phyloP scores from a whole-genome alignment of 345 rosid species.

The Bretschneidera sinensis region DNA sequence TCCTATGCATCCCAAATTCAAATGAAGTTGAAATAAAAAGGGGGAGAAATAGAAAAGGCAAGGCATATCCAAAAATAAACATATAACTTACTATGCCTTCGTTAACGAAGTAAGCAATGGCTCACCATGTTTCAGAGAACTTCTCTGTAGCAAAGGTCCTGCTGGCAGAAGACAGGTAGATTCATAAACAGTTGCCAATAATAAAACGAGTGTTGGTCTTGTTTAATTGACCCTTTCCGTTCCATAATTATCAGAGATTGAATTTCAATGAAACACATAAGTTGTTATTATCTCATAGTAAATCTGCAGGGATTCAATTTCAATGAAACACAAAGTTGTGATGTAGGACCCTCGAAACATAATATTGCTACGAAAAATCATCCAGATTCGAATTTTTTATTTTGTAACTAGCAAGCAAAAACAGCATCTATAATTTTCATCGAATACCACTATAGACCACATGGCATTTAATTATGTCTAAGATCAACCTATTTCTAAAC shows the following conservation, averaged over 20 bases:
- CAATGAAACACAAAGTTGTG: too few relatives aligned
- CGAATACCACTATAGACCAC: background rate
- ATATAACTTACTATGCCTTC: background rate
- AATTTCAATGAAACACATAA: background rate
- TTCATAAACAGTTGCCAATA: slow-evolving; percentile 57
- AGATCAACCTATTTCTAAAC: background rate
- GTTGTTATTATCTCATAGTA: too few relatives aligned
- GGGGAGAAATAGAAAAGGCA: background rate
- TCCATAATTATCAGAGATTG: slow-evolving; percentile 27
- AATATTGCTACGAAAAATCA: slow-evolving; percentile 2
- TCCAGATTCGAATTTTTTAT: background rate
- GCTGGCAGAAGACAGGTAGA: slow-evolving; percentile 54
- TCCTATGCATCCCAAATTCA: background rate
- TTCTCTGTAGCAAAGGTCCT: slow-evolving; percentile 57
- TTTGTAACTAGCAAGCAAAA: background rate
- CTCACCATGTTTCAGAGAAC: slow-evolving; percentile 51
- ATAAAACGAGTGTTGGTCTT: slow-evolving; percentile 26
- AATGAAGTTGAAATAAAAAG: too few relatives aligned
- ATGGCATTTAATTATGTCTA: background rate
- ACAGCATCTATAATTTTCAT: background rate
- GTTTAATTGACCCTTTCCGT: slow-evolving; percentile 22
- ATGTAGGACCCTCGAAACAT: background rate
- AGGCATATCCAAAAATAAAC: background rate
- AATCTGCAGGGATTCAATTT: too few relatives aligned
- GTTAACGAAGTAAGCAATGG: slow-evolving; percentile 10